Percentiles rank a stretch among this genome's conserved stretches.
Evolutionary conservation across 768 basidiomycete species (phyloP).

Genomic region (Podaxis sp.): DNA sequence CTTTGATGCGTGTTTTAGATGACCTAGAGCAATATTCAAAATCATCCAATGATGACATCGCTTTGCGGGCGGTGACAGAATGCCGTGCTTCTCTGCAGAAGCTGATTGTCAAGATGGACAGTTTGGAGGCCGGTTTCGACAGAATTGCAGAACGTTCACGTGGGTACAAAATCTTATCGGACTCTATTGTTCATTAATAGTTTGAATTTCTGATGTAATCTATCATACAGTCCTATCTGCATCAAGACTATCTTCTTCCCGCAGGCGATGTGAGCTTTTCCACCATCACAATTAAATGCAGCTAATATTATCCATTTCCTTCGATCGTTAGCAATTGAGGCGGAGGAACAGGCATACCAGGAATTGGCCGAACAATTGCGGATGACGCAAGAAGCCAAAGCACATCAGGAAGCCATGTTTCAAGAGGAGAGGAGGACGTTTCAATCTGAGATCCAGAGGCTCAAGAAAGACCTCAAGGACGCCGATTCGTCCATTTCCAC

Average conservation of each 20-base stretch:
- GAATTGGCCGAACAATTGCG: conserved; percentile 72
- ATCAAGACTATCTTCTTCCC: conserved; percentile 66
- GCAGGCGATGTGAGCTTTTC: conserved; percentile 64
- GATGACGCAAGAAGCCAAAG: conserved; percentile 53
- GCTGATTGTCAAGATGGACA: conserved; percentile 76
- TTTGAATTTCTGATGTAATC: conserved; percentile 13
- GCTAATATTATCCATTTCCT: conserved; percentile 11
- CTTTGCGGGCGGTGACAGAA: conserved; percentile 59
- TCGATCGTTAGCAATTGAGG: conserved; percentile 55
- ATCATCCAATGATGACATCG: conserved; percentile 42
- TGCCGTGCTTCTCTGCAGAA: conserved; percentile 65
- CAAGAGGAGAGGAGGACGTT: conserved; percentile 57
- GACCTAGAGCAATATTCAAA: conserved; percentile 62
- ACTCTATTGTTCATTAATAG: conserved; percentile 8
- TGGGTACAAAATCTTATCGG: conserved; percentile 37
- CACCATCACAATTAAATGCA: conserved; percentile 1
- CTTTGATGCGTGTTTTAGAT: conserved; percentile 57
- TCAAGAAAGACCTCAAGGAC: conserved; percentile 46
- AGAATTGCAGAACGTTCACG: conserved; percentile 82
- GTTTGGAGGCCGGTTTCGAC: conserved; percentile 78
- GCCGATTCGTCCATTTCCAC: conserved; percentile 34
- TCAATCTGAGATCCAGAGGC: conserved; percentile 55
- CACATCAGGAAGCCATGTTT: conserved; percentile 54
- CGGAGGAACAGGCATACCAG: conserved; percentile 73
- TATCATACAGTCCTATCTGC: conserved; percentile 64